phyloP scores from a whole-genome alignment of 495 filamentous ascomycete genomes.

The Neurospora sp. region DNA sequence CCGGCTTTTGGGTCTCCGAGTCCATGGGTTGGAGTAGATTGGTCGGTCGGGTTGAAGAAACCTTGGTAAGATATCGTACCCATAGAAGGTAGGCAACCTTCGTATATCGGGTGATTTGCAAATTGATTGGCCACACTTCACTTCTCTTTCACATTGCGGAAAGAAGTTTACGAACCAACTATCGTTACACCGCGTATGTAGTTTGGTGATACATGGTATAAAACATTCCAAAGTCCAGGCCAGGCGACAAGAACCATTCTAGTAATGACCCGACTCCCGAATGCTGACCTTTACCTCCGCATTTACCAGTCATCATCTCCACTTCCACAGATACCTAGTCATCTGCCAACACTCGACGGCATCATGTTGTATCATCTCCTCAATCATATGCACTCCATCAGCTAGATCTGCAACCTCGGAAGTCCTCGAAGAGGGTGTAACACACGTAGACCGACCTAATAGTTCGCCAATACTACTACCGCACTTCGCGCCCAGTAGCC shows the following conservation, averaged over 20 bases:
- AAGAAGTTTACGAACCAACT: neutral
- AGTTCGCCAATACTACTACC: neutral
- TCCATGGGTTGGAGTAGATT: neutral
- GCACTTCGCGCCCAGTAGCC: neutral
- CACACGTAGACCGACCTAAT: neutral
- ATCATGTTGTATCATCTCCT: neutral
- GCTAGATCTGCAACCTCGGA: neutral
- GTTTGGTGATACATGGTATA: neutral
- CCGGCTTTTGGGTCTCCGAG: neutral
- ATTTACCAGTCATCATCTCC: neutral
- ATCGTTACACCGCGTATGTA: neutral
- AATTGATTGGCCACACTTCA: neutral
- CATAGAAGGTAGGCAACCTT: neutral
- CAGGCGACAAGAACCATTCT: neutral
- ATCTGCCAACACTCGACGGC: neutral
- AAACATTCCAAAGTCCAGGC: neutral
- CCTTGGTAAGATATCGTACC: neutral
- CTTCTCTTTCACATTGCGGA: neutral
- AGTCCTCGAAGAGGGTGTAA: neutral
- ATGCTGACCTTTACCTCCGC: neutral
- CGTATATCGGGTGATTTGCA: neutral
- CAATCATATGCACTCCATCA: neutral
- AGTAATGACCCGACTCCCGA: neutral
- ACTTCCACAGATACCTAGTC: neutral
- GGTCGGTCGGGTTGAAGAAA: neutral